Base-by-base conservation (phyloP, 306 rosid genomes). In the Oemleria cerasiformis region DNA sequence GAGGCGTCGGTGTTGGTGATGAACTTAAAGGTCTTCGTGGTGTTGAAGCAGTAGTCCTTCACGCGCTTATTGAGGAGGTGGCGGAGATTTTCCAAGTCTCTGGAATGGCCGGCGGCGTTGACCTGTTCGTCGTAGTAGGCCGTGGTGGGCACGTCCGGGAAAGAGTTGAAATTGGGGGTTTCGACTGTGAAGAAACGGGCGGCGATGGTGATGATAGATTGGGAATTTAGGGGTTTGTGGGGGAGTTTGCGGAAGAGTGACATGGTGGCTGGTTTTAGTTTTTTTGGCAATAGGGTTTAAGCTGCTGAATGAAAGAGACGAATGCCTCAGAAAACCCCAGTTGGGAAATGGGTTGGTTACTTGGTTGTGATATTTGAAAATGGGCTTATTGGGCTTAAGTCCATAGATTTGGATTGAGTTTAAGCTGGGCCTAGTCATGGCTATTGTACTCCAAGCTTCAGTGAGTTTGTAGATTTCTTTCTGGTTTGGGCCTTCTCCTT, bases 31-130 rank as follows among this genome's bases (percentile, higher is more conserved):
- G 86, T 89, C 5, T 48, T 72, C 59, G 61, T 71, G 13, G 87
- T 83, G 86, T 79, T 83, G 81, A 53, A 72, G 84, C 73, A 85
- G 38, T 76, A 77, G 40, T 84, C 88, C 44, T 68, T 77, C 38
- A 82, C 3, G 78, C 90, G 88, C 82, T 84, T 85, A 73, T 80
- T 83, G 63, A 90, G 89, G 78, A 81, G 65, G n/a, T 58, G 44
- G 17, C 65, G 67, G 64, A 90, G 79, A 3, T 72, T 49, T 8
- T 64, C 30, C 36, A 80, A 73, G 80, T 87, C 86, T 60, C 84
- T 69, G 40, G 86, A 66, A 49, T 4, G 55, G 0, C 75, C 88
- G 3, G 88, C 88, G 30, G 67, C 53, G 34, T 66, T 41, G 65
- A 84, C 79, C 25, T 66, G 63, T 5, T 59, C 67, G 63, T 84